Conservation (phyloP, 2,329 filamentous ascomycete genomes). For the Didymella keratinophila region DNA sequence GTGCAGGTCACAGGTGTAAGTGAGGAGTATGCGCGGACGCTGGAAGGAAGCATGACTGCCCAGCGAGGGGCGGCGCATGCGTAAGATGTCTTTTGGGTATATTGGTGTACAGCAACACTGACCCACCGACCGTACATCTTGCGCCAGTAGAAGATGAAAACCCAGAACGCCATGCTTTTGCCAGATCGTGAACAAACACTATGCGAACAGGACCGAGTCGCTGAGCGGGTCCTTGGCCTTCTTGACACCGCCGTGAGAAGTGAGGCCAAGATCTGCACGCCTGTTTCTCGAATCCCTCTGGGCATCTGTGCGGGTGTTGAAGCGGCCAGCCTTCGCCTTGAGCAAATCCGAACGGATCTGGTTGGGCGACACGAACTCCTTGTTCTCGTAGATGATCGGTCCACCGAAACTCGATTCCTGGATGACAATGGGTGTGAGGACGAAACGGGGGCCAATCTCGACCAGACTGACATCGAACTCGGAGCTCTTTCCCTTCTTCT, state of each 20-base stretch:
- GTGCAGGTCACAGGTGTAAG: constrained; percentile 52
- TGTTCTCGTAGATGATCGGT: constrained; percentile 97
- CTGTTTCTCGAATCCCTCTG: constrained; percentile 75
- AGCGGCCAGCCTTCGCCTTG: constrained; percentile 76
- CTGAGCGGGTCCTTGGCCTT: constrained; percentile 75
- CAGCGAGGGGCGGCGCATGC: constrained; percentile 27
- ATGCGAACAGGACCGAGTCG: constrained; percentile 78
- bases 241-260: constrained; percentile 69
- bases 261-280: constrained; percentile 78
- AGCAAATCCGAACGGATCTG: constrained; percentile 85
- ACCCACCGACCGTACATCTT: constrained; percentile 14
- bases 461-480: constrained; percentile 83
- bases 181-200: constrained; percentile 38
- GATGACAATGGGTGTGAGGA: constrained; percentile 93
- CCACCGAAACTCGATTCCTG: constrained; percentile 95
- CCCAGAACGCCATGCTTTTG: constrained; percentile 33
- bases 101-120: constrained; percentile 25
- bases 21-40: constrained; percentile 44
- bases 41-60: constrained; percentile 47
- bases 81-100: constrained; percentile 36
- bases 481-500: constrained; percentile 57
- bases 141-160: constrained; percentile 22
- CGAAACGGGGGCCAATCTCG: constrained; percentile 93
- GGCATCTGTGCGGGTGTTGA: constrained; percentile 79
- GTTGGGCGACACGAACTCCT: constrained; percentile 96